Evolutionary conservation across 345 rosid species (phyloP), one percentile per base, ranked within the genome.

Genomic region (Euphorbia pulcherrima): DNA sequence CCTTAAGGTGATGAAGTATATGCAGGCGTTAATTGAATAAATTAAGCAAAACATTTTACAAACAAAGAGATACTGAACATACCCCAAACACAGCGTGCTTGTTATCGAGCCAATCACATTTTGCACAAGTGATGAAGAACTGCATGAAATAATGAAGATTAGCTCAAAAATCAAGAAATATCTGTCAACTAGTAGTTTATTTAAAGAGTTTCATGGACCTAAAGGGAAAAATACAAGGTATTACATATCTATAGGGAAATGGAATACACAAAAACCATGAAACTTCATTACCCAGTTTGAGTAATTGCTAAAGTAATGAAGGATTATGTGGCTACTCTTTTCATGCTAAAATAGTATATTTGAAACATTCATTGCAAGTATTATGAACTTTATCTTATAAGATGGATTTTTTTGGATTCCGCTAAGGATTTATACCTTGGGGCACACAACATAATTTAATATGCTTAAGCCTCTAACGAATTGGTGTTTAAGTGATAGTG

Each of bases 81-180:
- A 95, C 99, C 92, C 99, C 99, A 27, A 92, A 95, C 70, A 95
- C 97, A 14, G 90, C 97, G 68, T 90, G 99, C 86, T 87, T 88
- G 76, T 92, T 87, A 78, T 92, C 97, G 46, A 95, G 99, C 97
- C 99, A 95, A 75, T 95, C 99, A 28, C 97, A 90, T 82, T 95
- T 95, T 44, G 97, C 86, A 70, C 99, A 95, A 2, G 96, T 87
- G 72, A 95, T 68, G 68, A 95, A 95, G 79, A 95, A 95, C 97
- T 90, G 99, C 86, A 85, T 71, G 24, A 33, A 46, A 52, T 17
- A 21, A 74, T 11, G 55, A 23, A 72, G 1, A 44, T 53, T 52
- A 55, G 56, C 20, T 2, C 24, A 60, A 44, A 40, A 18, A 29
- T 62, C 21, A 37, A 41, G 28, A 37, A 3, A 63, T 47, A 2